These are phyloP conservation scores for Penicillium hesseltinei DNA, from an alignment of 2,329 filamentous ascomycete genomes.

Conservation along the genomic window DNA sequence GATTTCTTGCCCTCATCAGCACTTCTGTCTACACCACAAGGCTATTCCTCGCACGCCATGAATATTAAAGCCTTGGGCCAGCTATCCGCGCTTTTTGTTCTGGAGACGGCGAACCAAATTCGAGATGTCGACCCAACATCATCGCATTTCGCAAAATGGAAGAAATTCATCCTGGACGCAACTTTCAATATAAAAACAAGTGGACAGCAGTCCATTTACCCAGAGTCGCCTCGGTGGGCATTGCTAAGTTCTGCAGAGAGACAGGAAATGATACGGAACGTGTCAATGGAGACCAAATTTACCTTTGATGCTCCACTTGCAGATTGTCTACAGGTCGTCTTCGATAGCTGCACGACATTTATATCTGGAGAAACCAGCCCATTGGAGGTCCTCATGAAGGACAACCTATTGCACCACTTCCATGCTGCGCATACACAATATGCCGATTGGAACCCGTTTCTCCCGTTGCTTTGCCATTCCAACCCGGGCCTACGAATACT, in stretches of 20 bases:
- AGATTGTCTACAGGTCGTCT: not conserved
- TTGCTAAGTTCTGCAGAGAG: not conserved
- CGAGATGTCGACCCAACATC: not conserved
- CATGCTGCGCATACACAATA: slow-evolving; percentile 11
- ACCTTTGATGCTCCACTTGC: slow-evolving; percentile 5
- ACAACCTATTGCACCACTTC: slow-evolving; percentile 2
- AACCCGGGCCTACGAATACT: slow-evolving; percentile 4
- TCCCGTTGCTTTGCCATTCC: slow-evolving; percentile 3
- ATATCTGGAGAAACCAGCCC: not conserved
- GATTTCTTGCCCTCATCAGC: not conserved
- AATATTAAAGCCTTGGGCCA: slow-evolving; percentile 4
- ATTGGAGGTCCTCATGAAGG: slow-evolving; percentile 8
- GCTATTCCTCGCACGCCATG: not conserved
- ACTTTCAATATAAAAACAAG: not conserved
- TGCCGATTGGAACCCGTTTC: slow-evolving; percentile 1
- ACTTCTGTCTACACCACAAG: not conserved
- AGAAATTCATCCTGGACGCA: not conserved
- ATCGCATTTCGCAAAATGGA: not conserved
- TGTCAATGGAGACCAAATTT: not conserved
- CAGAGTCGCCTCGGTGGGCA: not conserved
- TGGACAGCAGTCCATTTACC: not conserved
- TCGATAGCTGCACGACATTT: not conserved
- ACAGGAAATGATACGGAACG: not conserved
- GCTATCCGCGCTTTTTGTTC: not conserved
- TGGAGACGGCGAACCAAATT: slow-evolving; percentile 1